phyloP scores from a whole-genome alignment of 2,329 filamentous ascomycete species.

The Sclerotiophoma versabilis region DNA sequence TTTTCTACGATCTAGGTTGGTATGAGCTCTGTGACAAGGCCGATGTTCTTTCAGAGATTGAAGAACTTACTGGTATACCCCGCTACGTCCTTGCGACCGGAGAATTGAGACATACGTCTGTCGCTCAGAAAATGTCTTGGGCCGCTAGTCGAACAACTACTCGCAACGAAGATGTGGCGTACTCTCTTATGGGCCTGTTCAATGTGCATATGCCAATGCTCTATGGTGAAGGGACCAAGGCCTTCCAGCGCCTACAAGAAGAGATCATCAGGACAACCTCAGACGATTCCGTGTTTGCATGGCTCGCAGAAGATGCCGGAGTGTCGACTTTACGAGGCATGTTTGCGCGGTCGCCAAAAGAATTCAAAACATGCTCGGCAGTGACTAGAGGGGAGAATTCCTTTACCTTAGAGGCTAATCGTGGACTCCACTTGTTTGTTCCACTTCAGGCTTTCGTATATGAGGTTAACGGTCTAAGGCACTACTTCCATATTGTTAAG shows the following conservation, averaged over 20 bases:
- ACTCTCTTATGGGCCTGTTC: background rate
- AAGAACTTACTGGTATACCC: background rate
- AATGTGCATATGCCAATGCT: background rate
- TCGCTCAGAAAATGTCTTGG: background rate
- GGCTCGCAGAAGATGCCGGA: background rate
- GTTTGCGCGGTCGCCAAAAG: background rate
- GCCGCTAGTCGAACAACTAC: background rate
- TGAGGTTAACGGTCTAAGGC: background rate
- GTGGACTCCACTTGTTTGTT: background rate
- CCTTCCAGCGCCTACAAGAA: background rate
- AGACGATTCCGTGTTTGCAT: background rate
- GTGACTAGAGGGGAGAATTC: background rate
- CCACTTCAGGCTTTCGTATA: background rate
- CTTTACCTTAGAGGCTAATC: background rate
- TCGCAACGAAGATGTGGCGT: background rate
- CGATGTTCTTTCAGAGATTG: background rate
- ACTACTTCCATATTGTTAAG: background rate
- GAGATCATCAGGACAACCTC: background rate
- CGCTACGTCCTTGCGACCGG: background rate
- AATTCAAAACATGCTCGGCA: background rate
- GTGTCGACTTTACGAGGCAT: background rate
- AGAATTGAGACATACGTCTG: background rate
- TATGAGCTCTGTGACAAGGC: background rate
- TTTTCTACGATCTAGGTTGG: background rate
- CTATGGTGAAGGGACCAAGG: background rate